phyloP scores from a whole-genome alignment of 2,329 filamentous ascomycete genomes.

The Byssoonygena ceratinophila region DNA sequence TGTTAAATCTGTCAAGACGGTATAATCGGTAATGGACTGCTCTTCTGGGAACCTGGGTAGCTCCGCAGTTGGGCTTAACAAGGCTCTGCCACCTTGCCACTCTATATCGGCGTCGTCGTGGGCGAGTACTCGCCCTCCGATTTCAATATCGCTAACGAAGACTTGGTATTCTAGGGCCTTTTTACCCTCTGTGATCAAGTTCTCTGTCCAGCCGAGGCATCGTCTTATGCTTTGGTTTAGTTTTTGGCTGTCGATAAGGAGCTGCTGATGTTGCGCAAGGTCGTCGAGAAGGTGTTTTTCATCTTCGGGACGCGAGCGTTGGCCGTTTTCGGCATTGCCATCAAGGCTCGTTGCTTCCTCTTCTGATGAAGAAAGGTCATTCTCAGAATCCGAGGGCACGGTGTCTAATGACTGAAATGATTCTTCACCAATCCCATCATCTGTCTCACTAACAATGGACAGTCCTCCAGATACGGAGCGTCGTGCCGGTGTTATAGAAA shows the following conservation, averaged over 20 bases:
- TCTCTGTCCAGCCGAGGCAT: constrained; percentile 81
- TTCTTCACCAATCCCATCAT: constrained; percentile 28
- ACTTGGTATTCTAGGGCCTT: constrained; percentile 80
- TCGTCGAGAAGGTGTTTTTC: constrained; percentile 77
- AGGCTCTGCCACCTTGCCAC: constrained; percentile 26
- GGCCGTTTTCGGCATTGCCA: constrained; percentile 31
- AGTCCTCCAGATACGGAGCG: constrained; percentile 37
- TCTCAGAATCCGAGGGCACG: constrained; percentile 28
- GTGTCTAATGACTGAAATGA: constrained; percentile 25
- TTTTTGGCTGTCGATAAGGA: constrained; percentile 82
- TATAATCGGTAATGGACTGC: background rate
- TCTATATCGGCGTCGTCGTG: constrained; percentile 50
- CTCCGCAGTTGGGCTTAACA: constrained; percentile 25
- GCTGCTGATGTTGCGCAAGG: constrained; percentile 74
- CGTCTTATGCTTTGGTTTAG: constrained; percentile 90
- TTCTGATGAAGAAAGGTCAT: constrained; percentile 32
- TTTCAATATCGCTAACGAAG: constrained; percentile 62
- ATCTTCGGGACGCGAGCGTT: constrained; percentile 56
- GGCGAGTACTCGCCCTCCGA: constrained; percentile 69
- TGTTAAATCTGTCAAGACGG: background rate
- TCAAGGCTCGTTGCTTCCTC: constrained; percentile 29
- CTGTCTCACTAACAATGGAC: constrained; percentile 38
- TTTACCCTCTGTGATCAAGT: constrained; percentile 76
- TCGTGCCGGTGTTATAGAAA: constrained; percentile 49
- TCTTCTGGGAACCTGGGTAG: background rate